Percentiles rank a stretch among this genome's conserved stretches.
phyloP scores from a whole-genome alignment of 2,329 filamentous ascomycete species.

The Paramyrothecium sp. region DNA sequence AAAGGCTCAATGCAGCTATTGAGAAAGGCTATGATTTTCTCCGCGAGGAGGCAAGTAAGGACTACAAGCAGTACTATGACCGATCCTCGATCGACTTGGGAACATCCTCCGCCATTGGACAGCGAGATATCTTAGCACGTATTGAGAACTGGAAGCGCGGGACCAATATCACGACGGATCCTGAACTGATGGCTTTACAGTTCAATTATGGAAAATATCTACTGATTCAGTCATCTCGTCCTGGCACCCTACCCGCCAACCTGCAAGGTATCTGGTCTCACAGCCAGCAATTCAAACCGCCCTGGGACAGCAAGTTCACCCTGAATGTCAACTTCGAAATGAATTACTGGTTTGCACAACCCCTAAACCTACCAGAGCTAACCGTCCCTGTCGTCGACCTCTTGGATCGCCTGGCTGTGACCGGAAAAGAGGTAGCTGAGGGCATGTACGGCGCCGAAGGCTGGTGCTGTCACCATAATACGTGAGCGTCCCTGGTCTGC shows the following conservation, averaged over 20 bases:
- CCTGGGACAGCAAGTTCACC: conserved; percentile 42
- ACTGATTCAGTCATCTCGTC: conserved; percentile 26
- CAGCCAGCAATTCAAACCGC: conserved; percentile 33
- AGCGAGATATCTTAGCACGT: neutral
- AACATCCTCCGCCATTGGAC: conserved; percentile 4
- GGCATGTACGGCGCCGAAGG: conserved; percentile 30
- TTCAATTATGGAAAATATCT: conserved; percentile 32
- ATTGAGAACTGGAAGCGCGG: neutral
- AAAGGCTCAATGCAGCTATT: neutral
- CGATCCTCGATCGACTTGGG: conserved; percentile 11
- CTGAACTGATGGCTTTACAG: conserved; percentile 23
- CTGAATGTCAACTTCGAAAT: conserved; percentile 42
- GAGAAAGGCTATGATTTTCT: neutral
- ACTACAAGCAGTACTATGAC: conserved; percentile 9
- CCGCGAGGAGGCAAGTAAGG: neutral
- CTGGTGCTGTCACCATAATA: conserved; percentile 34
- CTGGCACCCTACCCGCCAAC: conserved; percentile 35
- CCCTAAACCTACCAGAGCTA: conserved; percentile 23
- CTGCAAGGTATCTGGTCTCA: conserved; percentile 40
- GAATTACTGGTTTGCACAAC: conserved; percentile 38
- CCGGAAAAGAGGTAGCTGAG: conserved; percentile 26
- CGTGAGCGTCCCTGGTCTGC: conserved; percentile 1
- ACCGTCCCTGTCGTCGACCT: conserved; percentile 36
- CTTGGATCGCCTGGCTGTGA: conserved; percentile 32
- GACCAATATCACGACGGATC: conserved; percentile 7